Percentiles rank a stretch among this genome's conserved stretches.
phyloP scores from a whole-genome alignment of 2,329 filamentous ascomycete genomes.

The Aphanoascus verrucosus region DNA sequence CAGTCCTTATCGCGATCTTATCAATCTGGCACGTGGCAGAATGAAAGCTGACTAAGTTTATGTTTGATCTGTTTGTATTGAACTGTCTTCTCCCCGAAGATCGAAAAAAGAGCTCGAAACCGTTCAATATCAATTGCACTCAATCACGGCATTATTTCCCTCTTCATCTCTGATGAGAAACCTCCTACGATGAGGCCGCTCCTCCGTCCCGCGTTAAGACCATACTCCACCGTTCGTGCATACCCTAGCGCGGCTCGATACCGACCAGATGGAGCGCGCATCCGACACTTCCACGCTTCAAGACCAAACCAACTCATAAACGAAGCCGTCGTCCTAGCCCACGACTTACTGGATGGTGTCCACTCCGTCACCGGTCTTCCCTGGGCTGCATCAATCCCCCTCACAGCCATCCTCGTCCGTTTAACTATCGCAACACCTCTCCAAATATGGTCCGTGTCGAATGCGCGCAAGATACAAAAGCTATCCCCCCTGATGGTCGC shows the following conservation, averaged over 20 bases:
- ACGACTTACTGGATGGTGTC: slow-evolving; percentile 41
- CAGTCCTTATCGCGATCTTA: slow-evolving; percentile 4
- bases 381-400: slow-evolving; percentile 46
- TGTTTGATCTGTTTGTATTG: slow-evolving; percentile 5
- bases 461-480: slow-evolving; percentile 33
- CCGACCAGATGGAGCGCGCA: slow-evolving; percentile 15
- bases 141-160: not conserved
- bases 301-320: slow-evolving; percentile 34
- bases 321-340: slow-evolving; percentile 35
- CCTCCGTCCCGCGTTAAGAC: not conserved
- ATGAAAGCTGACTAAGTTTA: not conserved
- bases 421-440: slow-evolving; percentile 39
- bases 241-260: not conserved
- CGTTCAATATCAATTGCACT: not conserved
- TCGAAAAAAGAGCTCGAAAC: not conserved
- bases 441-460: slow-evolving; percentile 34
- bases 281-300: slow-evolving; percentile 44
- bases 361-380: slow-evolving; percentile 41
- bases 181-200: not conserved
- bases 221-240: slow-evolving; percentile 6
- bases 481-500: slow-evolving; percentile 35
- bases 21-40: not conserved
- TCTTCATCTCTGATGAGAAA: not conserved
- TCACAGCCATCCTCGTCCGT: slow-evolving; percentile 45
- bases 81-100: not conserved